These are phyloP conservation scores for Paramyrothecium roridum DNA, from an alignment of 2,329 filamentous ascomycete species.

Conservation along the genomic window DNA sequence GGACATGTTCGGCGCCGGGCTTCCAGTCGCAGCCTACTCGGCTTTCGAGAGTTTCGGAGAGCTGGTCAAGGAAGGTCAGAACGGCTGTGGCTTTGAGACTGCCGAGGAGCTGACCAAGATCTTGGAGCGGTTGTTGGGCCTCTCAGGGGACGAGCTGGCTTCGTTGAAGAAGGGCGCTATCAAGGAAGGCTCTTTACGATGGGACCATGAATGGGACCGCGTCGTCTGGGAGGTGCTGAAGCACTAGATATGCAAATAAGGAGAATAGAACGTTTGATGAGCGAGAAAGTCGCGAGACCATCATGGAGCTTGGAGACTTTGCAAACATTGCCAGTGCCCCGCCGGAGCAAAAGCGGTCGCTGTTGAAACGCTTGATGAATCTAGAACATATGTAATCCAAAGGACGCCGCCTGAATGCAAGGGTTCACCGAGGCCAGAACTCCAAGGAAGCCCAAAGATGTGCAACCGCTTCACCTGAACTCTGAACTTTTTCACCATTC, in stretches of 20 bases:
- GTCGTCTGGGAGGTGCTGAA: slow-evolving; percentile 72
- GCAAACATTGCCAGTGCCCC: neutral
- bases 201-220: slow-evolving; percentile 91
- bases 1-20: slow-evolving; percentile 94
- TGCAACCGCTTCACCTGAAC: slow-evolving; percentile 5
- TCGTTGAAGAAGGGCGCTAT: slow-evolving; percentile 66
- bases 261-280: slow-evolving; percentile 7
- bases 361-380: neutral
- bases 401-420: slow-evolving; percentile 16
- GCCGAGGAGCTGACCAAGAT: slow-evolving; percentile 62
- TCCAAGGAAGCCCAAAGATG: slow-evolving; percentile 5
- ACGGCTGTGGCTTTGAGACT: slow-evolving; percentile 81
- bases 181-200: slow-evolving; percentile 71
- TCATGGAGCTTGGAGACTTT: slow-evolving; percentile 1
- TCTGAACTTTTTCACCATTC: neutral
- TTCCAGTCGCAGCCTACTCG: slow-evolving; percentile 86
- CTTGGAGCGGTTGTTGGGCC: slow-evolving; percentile 61
- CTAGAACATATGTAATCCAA: neutral
- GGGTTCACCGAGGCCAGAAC: slow-evolving; percentile 7
- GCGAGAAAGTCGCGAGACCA: neutral
- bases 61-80: slow-evolving; percentile 81
- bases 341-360: neutral
- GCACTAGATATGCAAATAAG: slow-evolving; percentile 20
- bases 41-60: slow-evolving; percentile 87
- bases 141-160: slow-evolving; percentile 51